Conservation (phyloP, 495 filamentous ascomycete species). For the Penicillium robsamsonii region DNA sequence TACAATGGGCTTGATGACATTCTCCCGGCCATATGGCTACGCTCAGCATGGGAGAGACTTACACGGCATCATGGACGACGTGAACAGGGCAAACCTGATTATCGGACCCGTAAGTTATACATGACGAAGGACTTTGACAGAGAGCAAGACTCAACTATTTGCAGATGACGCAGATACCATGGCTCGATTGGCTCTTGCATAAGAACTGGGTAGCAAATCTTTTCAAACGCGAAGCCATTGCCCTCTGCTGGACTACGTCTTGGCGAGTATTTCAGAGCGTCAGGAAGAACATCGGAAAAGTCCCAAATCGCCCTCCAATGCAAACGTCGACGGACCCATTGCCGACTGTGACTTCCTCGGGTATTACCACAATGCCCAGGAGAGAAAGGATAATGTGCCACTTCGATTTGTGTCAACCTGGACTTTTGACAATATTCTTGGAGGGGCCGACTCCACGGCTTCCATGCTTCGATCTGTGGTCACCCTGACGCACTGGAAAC, state of each 20-base stretch:
- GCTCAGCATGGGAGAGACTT: not conserved
- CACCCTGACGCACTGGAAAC: conserved; percentile 26
- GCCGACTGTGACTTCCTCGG: conserved; percentile 8
- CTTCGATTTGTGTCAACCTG: conserved; percentile 17
- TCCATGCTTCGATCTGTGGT: conserved; percentile 34
- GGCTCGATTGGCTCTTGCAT: conserved; percentile 19
- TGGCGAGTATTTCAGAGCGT: conserved; percentile 1
- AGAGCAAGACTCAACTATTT: conserved; percentile 1
- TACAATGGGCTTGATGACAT: not conserved
- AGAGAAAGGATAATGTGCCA: conserved; percentile 4
- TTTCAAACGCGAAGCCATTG: conserved; percentile 6
- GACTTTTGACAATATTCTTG: conserved; percentile 34
- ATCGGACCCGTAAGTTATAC: conserved; percentile 11
- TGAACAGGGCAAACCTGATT: not conserved
- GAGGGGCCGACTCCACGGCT: conserved; percentile 45
- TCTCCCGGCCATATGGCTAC: not conserved
- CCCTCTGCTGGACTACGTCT: conserved; percentile 3
- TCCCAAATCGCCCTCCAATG: conserved; percentile 2
- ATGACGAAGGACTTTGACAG: not conserved
- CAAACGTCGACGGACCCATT: conserved; percentile 7
- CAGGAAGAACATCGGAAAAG: not conserved
- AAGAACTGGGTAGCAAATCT: conserved; percentile 22
- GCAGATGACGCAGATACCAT: conserved; percentile 21
- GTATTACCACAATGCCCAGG: conserved; percentile 7
- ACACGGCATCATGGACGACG: conserved; percentile 1